Evolutionary conservation across 495 filamentous ascomycete genomes (phyloP).

Genomic region (Cladorrhinum samala): DNA sequence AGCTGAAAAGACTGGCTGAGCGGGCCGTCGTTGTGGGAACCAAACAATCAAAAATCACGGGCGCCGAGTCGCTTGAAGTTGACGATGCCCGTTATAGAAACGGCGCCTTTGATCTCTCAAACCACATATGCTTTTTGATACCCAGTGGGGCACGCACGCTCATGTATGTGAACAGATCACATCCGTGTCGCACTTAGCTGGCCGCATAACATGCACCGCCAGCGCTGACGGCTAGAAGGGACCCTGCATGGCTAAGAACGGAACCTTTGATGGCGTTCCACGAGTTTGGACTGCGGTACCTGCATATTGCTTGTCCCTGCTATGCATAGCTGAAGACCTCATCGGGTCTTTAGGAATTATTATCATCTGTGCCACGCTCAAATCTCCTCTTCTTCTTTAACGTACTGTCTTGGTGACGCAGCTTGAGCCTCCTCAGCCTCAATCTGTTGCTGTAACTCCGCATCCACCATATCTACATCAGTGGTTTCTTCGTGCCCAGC

Average conservation of each 20-base stretch:
- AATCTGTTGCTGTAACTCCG: slow-evolving; percentile 22
- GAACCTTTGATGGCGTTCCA: too few species aligned
- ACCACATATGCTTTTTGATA: too few species aligned
- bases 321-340: neutral
- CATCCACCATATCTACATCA: slow-evolving; percentile 15
- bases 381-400: slow-evolving; percentile 22
- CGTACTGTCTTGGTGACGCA: slow-evolving; percentile 12
- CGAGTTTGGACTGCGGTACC: too few species aligned
- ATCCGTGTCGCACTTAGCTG: too few species aligned
- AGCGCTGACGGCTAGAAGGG: too few species aligned
- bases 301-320: too few species aligned
- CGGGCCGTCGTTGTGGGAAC: neutral
- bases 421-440: slow-evolving; percentile 11
- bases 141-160: too few species aligned
- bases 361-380: neutral
- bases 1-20: slow-evolving; percentile 6
- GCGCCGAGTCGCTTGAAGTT: neutral
- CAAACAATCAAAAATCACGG: neutral
- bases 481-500: neutral
- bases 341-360: neutral
- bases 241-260: too few species aligned
- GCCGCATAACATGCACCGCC: too few species aligned
- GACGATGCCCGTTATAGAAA: neutral
- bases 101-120: neutral
- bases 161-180: too few species aligned